Conservation (phyloP, 2,329 filamentous ascomycete species). For the Aspergillus sp. region DNA sequence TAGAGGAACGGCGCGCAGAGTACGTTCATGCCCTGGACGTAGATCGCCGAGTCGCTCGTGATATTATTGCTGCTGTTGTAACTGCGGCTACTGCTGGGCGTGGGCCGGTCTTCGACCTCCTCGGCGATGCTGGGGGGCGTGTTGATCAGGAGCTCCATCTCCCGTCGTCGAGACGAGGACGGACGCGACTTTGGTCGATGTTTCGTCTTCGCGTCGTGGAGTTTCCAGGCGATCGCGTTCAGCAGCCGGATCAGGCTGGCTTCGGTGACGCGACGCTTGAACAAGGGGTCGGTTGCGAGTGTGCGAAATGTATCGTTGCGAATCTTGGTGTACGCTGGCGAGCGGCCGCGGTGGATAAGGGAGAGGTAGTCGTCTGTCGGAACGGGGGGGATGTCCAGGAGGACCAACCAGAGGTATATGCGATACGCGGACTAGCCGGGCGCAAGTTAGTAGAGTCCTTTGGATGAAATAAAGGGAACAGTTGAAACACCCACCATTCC, state of each 20-base stretch:
- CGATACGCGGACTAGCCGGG: slow-evolving; percentile 73
- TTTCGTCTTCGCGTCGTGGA: slow-evolving; percentile 73
- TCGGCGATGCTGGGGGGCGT: slow-evolving; percentile 38
- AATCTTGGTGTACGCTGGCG: slow-evolving; percentile 94
- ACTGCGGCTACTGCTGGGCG: slow-evolving; percentile 11
- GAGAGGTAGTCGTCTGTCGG: slow-evolving; percentile 84
- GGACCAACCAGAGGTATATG: slow-evolving; percentile 94
- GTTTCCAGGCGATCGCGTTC: slow-evolving; percentile 91
- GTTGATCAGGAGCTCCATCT: slow-evolving; percentile 42
- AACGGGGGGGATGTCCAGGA: slow-evolving; percentile 82
- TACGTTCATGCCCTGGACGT: slow-evolving; percentile 99
- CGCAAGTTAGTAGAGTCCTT: slow-evolving; percentile 4
- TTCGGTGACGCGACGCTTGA: slow-evolving; percentile 90
- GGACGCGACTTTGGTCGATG: slow-evolving; percentile 42
- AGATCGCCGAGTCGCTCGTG: slow-evolving; percentile 72
- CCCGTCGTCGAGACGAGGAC: slow-evolving; percentile 46
- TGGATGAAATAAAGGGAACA: neutral
- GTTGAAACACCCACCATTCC: slow-evolving; percentile 45
- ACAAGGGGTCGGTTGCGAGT: slow-evolving; percentile 92
- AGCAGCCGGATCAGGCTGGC: slow-evolving; percentile 90
- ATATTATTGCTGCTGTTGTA: slow-evolving; percentile 13
- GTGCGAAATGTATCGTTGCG: slow-evolving; percentile 98
- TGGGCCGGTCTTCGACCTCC: slow-evolving; percentile 40
- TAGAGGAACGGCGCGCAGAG: slow-evolving; percentile 94
- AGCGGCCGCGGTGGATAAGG: slow-evolving; percentile 88